Evolutionary conservation across 305 asterid genomes (phyloP), one percentile per base, ranked within the genome.

Genomic region (Salvia sclarea): DNA sequence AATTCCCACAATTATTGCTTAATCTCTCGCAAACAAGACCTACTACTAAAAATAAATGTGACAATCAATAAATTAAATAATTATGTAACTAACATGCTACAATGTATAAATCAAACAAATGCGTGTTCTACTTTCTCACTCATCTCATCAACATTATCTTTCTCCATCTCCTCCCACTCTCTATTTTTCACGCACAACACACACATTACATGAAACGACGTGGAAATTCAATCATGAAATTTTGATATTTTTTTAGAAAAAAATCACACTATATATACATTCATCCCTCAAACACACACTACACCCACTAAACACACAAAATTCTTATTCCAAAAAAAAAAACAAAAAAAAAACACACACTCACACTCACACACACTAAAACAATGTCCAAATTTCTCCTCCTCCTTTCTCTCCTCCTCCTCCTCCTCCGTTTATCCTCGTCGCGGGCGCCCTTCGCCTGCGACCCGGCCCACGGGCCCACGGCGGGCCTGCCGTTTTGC

Each of bases 391-490:
- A n/a, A 24, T 20, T 76, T 20, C 21, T 74, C 63, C 31, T 72
- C 70, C 13, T 74, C 66, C 49, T 75, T 40, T 6, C 68, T 56
- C 28, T 72, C 69, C 49, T 73, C 11, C 45, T 37, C 66, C 64
- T 76, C 9, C 66, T 60, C 33, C 48, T 71, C 65, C 70, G 18
- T 5, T 60, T 73, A 17, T 73, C 73, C 37, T 80, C 82, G 14
- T 81, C 94, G 0, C 71, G 85, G 3, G 83, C 81, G 6, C 85
- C 89, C 1, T 86, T 90, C 48, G 94, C 96, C 0, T 90, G 96
- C 53, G 92, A 85, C 60, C 91, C 95, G 0, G 50, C 4, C 50
- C 80, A 82, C 17, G 84, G 57, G 16, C 22, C 43, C 63, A 82
- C 89, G 4, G 62, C 57, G 8, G 70, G 43, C 55, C 48, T 82